Conservation (phyloP, 2,329 filamentous ascomycete species). For the Ilyonectria robusta region DNA sequence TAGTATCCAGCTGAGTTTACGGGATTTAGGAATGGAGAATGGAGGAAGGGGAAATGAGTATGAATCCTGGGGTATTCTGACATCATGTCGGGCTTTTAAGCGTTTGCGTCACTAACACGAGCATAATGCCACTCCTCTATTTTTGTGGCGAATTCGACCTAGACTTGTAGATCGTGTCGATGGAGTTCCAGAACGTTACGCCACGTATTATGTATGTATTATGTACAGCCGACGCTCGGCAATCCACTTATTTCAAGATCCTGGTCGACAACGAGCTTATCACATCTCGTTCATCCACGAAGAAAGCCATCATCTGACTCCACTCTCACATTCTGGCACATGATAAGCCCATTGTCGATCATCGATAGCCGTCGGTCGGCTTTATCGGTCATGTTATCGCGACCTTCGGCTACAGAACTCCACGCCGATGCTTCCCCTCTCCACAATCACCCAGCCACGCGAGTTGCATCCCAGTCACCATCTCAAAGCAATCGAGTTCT, state of each 20-base stretch:
- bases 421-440: conserved; percentile 1
- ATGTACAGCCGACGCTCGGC: conserved; percentile 27
- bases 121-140: background rate
- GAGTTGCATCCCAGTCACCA: background rate
- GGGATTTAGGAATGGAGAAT: background rate
- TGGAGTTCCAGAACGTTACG: background rate
- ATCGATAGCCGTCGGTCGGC: background rate
- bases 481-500: background rate
- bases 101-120: background rate
- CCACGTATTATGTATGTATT: background rate
- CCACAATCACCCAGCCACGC: background rate
- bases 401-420: background rate
- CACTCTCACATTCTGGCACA: background rate
- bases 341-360: background rate
- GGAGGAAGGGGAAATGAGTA: background rate
- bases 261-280: background rate
- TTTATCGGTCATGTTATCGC: background rate
- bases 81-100: background rate
- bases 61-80: background rate
- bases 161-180: background rate
- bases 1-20: background rate
- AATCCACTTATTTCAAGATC: conserved; percentile 14
- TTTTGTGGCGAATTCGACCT: background rate
- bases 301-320: background rate
- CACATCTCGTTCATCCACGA: background rate